phyloP scores from a whole-genome alignment of 2,329 filamentous ascomycete species.

The Microascus cirrosus region DNA sequence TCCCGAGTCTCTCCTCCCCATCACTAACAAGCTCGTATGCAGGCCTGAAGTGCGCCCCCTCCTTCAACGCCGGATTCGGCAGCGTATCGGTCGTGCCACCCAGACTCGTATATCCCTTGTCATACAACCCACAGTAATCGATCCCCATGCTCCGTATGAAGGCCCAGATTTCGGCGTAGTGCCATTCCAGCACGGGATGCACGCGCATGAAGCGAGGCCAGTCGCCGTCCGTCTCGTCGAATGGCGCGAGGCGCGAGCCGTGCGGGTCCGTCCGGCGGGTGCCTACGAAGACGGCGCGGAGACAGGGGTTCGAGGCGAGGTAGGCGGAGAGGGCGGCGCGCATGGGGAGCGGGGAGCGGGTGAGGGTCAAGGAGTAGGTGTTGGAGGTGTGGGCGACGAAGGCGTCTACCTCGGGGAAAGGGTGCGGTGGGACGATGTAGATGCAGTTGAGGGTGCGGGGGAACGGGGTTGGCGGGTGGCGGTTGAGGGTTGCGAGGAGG shows the following conservation, averaged over 20 bases:
- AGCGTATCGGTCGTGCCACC: conserved; percentile 82
- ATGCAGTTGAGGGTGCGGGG: conserved; percentile 58
- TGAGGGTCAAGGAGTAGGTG: conserved; percentile 64
- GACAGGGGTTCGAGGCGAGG: conserved; percentile 47
- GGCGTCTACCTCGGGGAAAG: conserved; percentile 74
- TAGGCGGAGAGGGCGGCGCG: conserved; percentile 71
- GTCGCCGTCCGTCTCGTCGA: conserved; percentile 75
- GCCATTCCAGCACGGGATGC: conserved; percentile 96
- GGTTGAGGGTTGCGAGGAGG: conserved; percentile 57
- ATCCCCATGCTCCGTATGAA: conserved; percentile 72
- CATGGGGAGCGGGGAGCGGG: conserved; percentile 69
- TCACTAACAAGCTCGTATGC: conserved; percentile 69
- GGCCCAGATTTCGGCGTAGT: conserved; percentile 88
- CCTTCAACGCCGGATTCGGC: conserved; percentile 65
- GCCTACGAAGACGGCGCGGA: conserved; percentile 87
- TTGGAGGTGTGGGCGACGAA: conserved; percentile 62
- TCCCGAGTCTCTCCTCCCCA: conserved; percentile 66
- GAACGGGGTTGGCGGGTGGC: conserved; percentile 19
- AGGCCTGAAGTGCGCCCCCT: conserved; percentile 45
- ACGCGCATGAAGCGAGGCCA: conserved; percentile 92
- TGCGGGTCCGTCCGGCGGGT: conserved; percentile 73
- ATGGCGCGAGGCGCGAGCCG: conserved; percentile 62
- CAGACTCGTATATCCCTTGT: conserved; percentile 80
- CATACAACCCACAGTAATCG: conserved; percentile 79
- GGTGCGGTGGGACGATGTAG: conserved; percentile 77